Evolutionary conservation across 768 basidiomycete genomes (phyloP).

Genomic region (Gloeopeniophorella convolvens): DNA sequence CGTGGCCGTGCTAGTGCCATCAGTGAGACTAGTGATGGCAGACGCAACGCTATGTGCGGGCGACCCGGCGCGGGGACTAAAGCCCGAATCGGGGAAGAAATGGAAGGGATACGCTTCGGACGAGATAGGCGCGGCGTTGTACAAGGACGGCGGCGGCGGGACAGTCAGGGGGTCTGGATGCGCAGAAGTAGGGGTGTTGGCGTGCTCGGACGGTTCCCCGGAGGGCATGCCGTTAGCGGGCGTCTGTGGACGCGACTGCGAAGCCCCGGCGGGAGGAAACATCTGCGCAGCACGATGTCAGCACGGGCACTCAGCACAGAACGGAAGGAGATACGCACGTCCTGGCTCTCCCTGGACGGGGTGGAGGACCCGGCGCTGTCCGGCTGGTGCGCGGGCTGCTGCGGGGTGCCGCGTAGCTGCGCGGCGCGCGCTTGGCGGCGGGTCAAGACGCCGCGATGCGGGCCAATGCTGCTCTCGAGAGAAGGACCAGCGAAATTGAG

Average conservation of each 20-base stretch:
- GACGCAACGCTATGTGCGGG: conserved; percentile 56
- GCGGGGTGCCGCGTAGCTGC: conserved; percentile 11
- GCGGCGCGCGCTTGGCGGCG: conserved; percentile 20
- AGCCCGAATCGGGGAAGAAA: conserved; percentile 12
- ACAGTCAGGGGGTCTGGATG: conserved; percentile 16
- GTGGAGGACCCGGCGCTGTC: conserved; percentile 2
- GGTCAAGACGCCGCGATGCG: conserved; percentile 16
- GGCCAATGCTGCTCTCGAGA: conserved; percentile 21
- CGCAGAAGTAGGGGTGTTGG: conserved; percentile 11
- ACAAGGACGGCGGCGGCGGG: conserved; percentile 12
- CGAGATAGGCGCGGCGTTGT: conserved; percentile 8
- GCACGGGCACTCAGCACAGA: conserved; percentile 1
- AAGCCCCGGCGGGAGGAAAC: background rate
- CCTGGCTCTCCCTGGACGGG: conserved; percentile 14
- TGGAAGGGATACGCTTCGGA: conserved; percentile 15
- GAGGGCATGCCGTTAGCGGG: conserved; percentile 17
- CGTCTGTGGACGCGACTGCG: conserved; percentile 16
- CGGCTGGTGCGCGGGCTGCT: conserved; percentile 4
- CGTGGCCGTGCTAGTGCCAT: conserved; percentile 20
- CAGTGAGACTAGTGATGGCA: conserved; percentile 47
- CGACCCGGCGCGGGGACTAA: conserved; percentile 48
- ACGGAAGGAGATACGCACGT: conserved; percentile 13
- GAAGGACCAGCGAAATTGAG: conserved; percentile 17
- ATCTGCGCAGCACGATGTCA: conserved; percentile 4
- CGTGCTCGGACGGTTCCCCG: conserved; percentile 16